Conservation (phyloP, 2,329 filamentous ascomycete species). For the Sporothrix curviconia region DNA sequence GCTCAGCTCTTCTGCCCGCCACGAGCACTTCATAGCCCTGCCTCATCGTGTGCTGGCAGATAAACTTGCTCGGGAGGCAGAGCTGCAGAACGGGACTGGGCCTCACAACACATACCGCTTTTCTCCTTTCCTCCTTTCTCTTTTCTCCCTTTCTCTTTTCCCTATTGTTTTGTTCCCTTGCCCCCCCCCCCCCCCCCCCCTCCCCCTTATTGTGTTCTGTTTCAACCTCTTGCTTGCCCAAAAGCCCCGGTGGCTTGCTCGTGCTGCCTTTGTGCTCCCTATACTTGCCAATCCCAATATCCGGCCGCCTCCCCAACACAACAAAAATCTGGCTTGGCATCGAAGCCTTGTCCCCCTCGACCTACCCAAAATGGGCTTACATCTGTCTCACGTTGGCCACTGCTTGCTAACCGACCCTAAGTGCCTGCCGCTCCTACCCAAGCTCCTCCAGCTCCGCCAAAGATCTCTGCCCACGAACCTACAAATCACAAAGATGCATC, state of each 20-base stretch:
- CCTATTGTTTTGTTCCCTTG: not conserved
- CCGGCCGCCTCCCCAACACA: not conserved
- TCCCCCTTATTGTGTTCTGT: not conserved
- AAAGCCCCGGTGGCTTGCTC: constrained; percentile 10
- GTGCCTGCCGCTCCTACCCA: not conserved
- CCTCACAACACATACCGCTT: too few species aligned
- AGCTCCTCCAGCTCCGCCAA: not conserved
- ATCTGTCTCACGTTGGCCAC: not conserved
- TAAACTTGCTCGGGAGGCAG: too few species aligned
- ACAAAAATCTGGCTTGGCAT: constrained; percentile 1
- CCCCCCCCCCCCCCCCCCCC: not conserved
- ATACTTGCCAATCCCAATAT: not conserved
- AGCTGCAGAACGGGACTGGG: too few species aligned
- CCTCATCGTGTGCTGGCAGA: not conserved
- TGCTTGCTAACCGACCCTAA: constrained; percentile 4
- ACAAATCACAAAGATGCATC: not conserved
- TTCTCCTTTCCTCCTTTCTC: not conserved
- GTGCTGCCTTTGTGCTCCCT: constrained; percentile 7
- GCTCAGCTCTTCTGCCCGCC: too few species aligned
- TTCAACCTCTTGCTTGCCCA: not conserved
- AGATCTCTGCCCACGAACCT: not conserved
- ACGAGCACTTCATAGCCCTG: not conserved
- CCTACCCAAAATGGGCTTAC: not conserved
- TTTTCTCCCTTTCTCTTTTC: not conserved
- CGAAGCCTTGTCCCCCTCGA: constrained; percentile 4